These are phyloP conservation scores for Lachancea thermotolerans DNA, from an alignment of 805 yeast genomes.

Conservation along the genomic window DNA sequence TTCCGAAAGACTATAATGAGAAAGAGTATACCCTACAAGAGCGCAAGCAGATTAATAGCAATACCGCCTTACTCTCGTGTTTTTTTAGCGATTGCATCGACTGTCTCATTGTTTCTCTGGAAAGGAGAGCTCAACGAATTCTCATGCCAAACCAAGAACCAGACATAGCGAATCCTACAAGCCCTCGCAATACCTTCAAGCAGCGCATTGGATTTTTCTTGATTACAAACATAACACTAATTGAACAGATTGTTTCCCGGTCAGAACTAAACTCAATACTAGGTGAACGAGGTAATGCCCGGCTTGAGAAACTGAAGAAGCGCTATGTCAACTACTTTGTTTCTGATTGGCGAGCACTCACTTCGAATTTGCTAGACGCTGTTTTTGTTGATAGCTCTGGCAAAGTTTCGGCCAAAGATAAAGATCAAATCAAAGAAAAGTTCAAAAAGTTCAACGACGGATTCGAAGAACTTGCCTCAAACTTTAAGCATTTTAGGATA, in stretches of 20 bases:
- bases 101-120: constrained; percentile 58
- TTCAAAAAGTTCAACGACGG: constrained; percentile 75
- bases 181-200: constrained; percentile 24
- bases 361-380: constrained; percentile 73
- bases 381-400: constrained; percentile 47
- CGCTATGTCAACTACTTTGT: constrained; percentile 67
- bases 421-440: constrained; percentile 76
- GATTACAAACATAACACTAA: constrained; percentile 60
- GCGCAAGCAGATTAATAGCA: constrained; percentile 14
- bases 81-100: constrained; percentile 77
- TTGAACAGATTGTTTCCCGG: constrained; percentile 66
- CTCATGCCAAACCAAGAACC: constrained; percentile 26
- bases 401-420: constrained; percentile 58
- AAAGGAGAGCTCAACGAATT: constrained; percentile 44
- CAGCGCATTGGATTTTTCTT: constrained; percentile 59
- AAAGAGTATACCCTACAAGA: constrained; percentile 23
- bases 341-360: constrained; percentile 73
- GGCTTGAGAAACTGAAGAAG: constrained; percentile 64
- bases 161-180: constrained; percentile 18
- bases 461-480: constrained; percentile 68
- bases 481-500: constrained; percentile 57
- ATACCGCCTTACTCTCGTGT: constrained; percentile 50
- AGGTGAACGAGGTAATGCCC: constrained; percentile 49
- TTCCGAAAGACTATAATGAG: constrained; percentile 43
- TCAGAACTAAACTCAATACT: constrained; percentile 49